Conservation (phyloP, 1,139 yeast genomes). For the Blastobotrys niveus region DNA sequence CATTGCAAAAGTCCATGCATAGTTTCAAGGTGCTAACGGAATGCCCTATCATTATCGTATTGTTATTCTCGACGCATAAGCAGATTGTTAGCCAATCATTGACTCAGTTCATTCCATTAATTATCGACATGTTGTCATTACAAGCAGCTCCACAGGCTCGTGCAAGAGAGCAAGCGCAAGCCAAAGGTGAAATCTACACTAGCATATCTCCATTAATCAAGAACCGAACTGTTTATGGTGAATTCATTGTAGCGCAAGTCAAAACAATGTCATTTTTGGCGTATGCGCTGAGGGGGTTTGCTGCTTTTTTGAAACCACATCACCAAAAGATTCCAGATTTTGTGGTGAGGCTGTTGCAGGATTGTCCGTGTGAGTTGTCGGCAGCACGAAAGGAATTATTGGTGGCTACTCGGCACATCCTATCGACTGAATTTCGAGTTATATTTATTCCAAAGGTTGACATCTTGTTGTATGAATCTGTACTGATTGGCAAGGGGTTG, state of each 20-base stretch:
- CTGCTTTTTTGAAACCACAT: slow-evolving; percentile 59
- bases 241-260: slow-evolving; percentile 90
- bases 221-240: slow-evolving; percentile 77
- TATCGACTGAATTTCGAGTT: slow-evolving; percentile 79
- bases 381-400: slow-evolving; percentile 88
- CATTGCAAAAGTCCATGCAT: slow-evolving; percentile 51
- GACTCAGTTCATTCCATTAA: slow-evolving; percentile 74
- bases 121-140: slow-evolving; percentile 64
- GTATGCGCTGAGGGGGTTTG: slow-evolving; percentile 81
- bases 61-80: slow-evolving; percentile 82
- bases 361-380: slow-evolving; percentile 94
- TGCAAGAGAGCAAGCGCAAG: slow-evolving; percentile 57
- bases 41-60: slow-evolving; percentile 94
- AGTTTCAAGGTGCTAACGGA: slow-evolving; percentile 93
- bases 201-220: slow-evolving; percentile 61
- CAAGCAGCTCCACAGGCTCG: slow-evolving; percentile 73
- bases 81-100: slow-evolving; percentile 65
- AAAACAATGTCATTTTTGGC: slow-evolving; percentile 95
- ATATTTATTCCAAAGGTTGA: slow-evolving; percentile 84
- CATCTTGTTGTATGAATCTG: slow-evolving; percentile 75
- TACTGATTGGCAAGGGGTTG: slow-evolving; percentile 85
- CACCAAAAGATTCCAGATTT: slow-evolving; percentile 75
- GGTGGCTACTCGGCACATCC: slow-evolving; percentile 90
- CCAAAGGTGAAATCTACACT: slow-evolving; percentile 49
- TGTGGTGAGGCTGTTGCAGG: slow-evolving; percentile 78